Evolutionary conservation across 805 yeast genomes (phyloP), one percentile per base, ranked within the genome.

Genomic region (Cyberlindnera americana): DNA sequence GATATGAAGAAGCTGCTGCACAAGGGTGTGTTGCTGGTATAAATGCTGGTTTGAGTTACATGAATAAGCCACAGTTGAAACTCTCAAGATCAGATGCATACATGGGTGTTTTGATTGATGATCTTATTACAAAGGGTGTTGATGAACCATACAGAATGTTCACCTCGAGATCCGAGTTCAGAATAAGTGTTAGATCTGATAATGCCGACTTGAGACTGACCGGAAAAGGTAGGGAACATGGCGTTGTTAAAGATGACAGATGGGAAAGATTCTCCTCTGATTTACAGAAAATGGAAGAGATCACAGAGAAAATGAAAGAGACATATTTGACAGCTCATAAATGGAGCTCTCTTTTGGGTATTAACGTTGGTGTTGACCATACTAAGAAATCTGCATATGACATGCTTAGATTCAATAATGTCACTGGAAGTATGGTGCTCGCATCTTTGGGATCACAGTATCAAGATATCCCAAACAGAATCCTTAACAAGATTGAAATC

Each of bases 81-180:
- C 52, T 93, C 11, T 72, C 76, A 6, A 69, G 99, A 44, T 73
- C 87, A 0, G 91, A 89, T 57, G 97, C 96, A 1, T 90, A 87
- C 53, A 73, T 86, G 39, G 99, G 99, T 1, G 96, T 93, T 6
- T 66, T 93, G 43, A 81, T 93, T 34, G 99, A 93, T 61, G 99
- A 93, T 65, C 69, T 93, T 48, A 83, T 90, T 22, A 90, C 96
- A 1, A 88, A 88, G 60, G 99, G 99, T 15, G 96, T 93, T 2
- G 86, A 81, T 44, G 99, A 93, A 60, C 99, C 99, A 1, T 93
- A 93, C 59, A 69, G 99, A 48, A 93, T 93, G 99, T 93, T 93
- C 57, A 93, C 99, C 0, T 88, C 97, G 6, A 73, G 99, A 36
- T 85, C 96, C 0, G 99, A 93, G 59, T 93, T 88, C 59, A 71